Conservation (phyloP, 148 eudicot genomes). For the Rhododendron henanense region DNA sequence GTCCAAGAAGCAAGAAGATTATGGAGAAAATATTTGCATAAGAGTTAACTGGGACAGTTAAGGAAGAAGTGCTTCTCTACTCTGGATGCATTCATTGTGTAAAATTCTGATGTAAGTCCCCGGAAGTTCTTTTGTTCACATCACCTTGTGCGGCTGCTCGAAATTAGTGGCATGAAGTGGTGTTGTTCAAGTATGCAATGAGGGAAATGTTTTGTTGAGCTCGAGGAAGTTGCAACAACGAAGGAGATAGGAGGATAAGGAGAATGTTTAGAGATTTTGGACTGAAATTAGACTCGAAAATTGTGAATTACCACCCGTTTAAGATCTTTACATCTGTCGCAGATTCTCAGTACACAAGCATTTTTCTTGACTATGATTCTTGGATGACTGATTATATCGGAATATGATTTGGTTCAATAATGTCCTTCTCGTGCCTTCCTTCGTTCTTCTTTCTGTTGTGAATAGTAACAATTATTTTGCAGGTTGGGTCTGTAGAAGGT, state of each 20-base stretch:
- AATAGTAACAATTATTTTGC: constrained; percentile 18
- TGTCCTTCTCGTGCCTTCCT: background rate
- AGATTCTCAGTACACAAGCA: background rate
- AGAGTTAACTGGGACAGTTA: background rate
- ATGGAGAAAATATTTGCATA: background rate
- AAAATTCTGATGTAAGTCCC: background rate
- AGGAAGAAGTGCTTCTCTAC: background rate
- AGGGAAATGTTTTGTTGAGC: background rate
- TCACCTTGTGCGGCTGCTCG: background rate
- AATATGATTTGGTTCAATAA: background rate
- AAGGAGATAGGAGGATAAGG: background rate
- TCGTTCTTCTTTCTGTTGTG: background rate
- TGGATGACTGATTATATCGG: background rate
- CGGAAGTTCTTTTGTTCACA: background rate
- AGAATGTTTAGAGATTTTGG: background rate
- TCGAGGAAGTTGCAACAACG: background rate
- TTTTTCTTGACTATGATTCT: background rate
- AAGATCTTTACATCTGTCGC: background rate
- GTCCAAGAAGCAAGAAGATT: background rate
- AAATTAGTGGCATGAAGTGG: background rate
- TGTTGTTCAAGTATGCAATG: background rate
- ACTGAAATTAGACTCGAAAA: background rate
- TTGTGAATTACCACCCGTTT: background rate
- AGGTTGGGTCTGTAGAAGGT: constrained; percentile 98
- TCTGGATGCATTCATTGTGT: background rate